phyloP scores from a whole-genome alignment of 257 asterid genomes.

The Solanum tarapatanum region DNA sequence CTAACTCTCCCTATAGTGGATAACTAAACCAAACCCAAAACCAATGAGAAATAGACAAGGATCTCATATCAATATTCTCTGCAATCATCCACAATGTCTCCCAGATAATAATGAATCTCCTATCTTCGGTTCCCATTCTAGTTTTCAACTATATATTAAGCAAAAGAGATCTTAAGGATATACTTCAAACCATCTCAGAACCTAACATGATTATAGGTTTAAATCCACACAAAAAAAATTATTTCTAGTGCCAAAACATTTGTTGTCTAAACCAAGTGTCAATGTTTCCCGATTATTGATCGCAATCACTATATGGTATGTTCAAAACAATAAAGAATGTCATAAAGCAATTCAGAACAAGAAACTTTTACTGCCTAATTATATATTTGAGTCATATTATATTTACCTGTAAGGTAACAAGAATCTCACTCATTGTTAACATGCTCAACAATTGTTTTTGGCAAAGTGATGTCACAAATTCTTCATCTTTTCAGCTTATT shows the following conservation, averaged over 20 bases:
- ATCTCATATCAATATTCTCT: background rate
- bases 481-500: background rate
- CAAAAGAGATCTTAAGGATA: background rate
- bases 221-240: background rate
- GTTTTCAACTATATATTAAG: background rate
- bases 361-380: background rate
- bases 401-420: background rate
- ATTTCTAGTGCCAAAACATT: background rate
- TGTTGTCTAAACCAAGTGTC: background rate
- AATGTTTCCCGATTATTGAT: background rate
- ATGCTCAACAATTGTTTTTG: background rate
- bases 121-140: background rate
- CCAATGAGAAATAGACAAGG: background rate
- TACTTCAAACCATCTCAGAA: background rate
- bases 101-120: background rate
- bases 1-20: background rate
- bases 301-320: background rate
- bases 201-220: background rate
- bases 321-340: background rate
- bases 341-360: background rate
- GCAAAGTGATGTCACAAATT: background rate
- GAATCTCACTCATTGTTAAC: background rate
- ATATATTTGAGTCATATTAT: background rate
- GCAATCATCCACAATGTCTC: background rate
- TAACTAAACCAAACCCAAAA: background rate